Evolutionary conservation across 2,329 filamentous ascomycete species (phyloP), one percentile per base, ranked within the genome.

Genomic region (Monosporascus sp.): DNA sequence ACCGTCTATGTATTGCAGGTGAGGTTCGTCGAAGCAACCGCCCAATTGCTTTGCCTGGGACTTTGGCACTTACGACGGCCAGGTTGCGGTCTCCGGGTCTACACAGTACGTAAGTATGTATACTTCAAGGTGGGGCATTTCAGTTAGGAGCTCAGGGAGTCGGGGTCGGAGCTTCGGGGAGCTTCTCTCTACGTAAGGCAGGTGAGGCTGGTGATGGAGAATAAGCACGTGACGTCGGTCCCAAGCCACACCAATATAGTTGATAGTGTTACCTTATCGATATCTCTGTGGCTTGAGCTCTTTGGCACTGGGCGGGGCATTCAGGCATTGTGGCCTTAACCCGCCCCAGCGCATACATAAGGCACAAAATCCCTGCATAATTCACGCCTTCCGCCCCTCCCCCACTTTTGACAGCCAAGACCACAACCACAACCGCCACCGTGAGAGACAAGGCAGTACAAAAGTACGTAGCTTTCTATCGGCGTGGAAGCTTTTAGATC

Each of bases 151-250:
- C 40, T 41, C 40, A n/a, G n/a, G 40, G 27, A 8, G 27, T 27
- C 27, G 27, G 27, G 27, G 27, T 27, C 27, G 27, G 27, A 27
- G 27, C 8, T 27, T 9, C 27, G 27, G 27, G 27, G 27, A 11
- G 27, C 27, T 9, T 11, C 41, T 44, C 11, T n/a, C n/a, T n/a
- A n/a, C n/a, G n/a, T n/a, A n/a, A n/a, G 16, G 43, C 19, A 14
- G 26, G 41, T 24, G 14, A 24, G 19, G 26, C 6, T n/a, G 26
- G 27, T 48, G 27, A 37, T 19, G 46, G 7, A 17, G 24, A 27
- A 7, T 17, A 14, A 31, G 40, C 59, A 61, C 59, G 57, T 59
- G 59, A 61, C 55, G 55, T 59, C 57, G 56, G 51, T 46, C 17
- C 2, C 7, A 24, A 24, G 20, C 14, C 14, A 14, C 20, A n/a